These are phyloP conservation scores for Aplosporella prunicola DNA, from an alignment of 2,329 filamentous ascomycete species.

Conservation along the genomic window DNA sequence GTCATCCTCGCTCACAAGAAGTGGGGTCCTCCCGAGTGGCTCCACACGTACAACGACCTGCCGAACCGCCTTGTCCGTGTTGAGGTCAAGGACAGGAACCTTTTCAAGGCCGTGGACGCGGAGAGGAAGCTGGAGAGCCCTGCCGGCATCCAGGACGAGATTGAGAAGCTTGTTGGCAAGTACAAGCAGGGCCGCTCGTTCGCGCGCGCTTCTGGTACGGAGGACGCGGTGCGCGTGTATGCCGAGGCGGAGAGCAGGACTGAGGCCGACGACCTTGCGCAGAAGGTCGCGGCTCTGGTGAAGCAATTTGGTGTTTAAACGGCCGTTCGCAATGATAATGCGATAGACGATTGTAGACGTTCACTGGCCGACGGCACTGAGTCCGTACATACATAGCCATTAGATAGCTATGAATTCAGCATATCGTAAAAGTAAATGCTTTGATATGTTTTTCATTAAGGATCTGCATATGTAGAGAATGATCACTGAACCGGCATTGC, in stretches of 20 bases:
- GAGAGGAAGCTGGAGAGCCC: slow-evolving; percentile 81
- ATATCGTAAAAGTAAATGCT: no score
- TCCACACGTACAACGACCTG: slow-evolving; percentile 83
- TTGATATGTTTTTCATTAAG: no score
- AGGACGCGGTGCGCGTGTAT: slow-evolving; percentile 93
- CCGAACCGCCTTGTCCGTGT: slow-evolving; percentile 93
- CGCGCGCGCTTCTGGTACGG: slow-evolving; percentile 85
- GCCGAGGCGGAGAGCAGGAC: slow-evolving; percentile 83
- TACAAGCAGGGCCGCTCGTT: slow-evolving; percentile 86
- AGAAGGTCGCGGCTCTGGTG: slow-evolving; percentile 69
- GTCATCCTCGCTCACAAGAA: slow-evolving; percentile 91
- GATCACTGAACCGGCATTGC: no score
- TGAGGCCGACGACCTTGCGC: slow-evolving; percentile 84
- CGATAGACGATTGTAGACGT: no score
- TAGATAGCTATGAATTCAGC: no score
- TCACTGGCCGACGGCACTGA: no score
- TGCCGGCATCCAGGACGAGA: slow-evolving; percentile 68
- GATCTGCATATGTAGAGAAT: no score
- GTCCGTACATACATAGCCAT: no score
- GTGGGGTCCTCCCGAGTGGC: slow-evolving; percentile 87
- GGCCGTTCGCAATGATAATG: no score
- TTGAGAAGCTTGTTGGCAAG: slow-evolving; percentile 80
- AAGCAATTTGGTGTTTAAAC: slow-evolving; percentile 28
- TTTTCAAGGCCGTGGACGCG: slow-evolving; percentile 86
- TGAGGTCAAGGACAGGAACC: slow-evolving; percentile 75